Percentiles rank a stretch among this genome's conserved stretches.
These are phyloP conservation scores for Tardiomyces digboiensis DNA, from an alignment of 1,139 yeast species.

Conservation along the genomic window DNA sequence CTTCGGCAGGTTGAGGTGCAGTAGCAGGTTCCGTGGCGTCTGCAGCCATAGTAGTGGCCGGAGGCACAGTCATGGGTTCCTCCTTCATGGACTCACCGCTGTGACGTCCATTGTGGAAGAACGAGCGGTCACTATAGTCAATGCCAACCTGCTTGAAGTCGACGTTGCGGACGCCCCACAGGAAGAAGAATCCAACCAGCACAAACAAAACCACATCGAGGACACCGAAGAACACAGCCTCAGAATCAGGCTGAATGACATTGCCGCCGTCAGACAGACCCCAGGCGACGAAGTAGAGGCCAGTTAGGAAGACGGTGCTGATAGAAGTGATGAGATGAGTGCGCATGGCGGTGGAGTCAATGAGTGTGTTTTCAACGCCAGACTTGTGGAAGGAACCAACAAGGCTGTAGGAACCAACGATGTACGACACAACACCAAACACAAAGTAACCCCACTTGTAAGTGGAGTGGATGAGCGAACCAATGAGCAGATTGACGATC, in stretches of 20 bases:
- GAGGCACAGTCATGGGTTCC: not conserved
- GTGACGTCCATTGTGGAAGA: conserved; percentile 11
- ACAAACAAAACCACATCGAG: conserved; percentile 37
- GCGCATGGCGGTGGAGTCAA: conserved; percentile 6
- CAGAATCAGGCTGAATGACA: conserved; percentile 55
- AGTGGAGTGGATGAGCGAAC: conserved; percentile 42
- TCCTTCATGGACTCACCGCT: not conserved
- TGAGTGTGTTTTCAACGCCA: conserved; percentile 9
- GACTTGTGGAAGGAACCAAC: conserved; percentile 12
- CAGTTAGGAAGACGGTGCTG: conserved; percentile 32
- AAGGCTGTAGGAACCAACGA: conserved; percentile 16
- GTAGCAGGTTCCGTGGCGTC: not conserved
- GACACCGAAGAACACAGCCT: conserved; percentile 56
- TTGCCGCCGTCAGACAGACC: conserved; percentile 63
- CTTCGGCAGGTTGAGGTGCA: not conserved
- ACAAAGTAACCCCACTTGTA: conserved; percentile 63
- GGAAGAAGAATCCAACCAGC: conserved; percentile 29
- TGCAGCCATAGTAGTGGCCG: not conserved
- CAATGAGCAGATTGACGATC: conserved; percentile 46
- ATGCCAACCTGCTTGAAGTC: conserved; percentile 16
- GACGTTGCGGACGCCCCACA: conserved; percentile 11
- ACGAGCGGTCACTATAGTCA: conserved; percentile 8
- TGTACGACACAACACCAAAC: conserved; percentile 25
- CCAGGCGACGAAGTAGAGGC: conserved; percentile 51
- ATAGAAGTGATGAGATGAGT: conserved; percentile 14